Conservation (phyloP, 2,329 filamentous ascomycete genomes). For the Hymenoscyphus scutula region DNA sequence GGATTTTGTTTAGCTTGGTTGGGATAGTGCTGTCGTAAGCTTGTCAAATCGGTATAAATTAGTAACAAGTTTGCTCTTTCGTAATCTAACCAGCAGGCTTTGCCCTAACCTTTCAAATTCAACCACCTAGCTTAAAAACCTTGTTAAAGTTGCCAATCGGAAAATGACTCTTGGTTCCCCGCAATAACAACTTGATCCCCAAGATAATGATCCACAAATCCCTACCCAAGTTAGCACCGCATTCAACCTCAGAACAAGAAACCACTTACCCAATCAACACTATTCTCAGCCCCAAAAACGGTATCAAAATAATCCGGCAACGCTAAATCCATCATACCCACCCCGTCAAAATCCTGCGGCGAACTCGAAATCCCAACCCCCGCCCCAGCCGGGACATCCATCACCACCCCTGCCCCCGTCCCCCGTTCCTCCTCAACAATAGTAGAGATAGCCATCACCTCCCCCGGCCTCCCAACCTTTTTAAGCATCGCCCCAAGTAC, state of each 20-base stretch:
- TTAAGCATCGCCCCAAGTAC: constrained; percentile 17
- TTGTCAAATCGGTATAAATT: too few relatives aligned
- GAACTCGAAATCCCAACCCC: neutral
- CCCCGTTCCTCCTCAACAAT: neutral
- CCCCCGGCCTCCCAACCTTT: constrained; percentile 10
- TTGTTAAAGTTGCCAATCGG: neutral
- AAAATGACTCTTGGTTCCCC: neutral
- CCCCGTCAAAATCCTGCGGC: neutral
- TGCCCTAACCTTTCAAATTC: neutral
- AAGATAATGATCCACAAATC: constrained; percentile 12
- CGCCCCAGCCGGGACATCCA: neutral
- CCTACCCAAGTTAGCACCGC: neutral
- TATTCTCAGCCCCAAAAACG: constrained; percentile 8
- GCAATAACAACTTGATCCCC: neutral
- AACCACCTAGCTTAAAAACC: too few relatives aligned
- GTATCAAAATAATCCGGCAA: constrained; percentile 7
- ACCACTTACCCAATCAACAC: constrained; percentile 14
- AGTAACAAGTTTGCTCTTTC: too few relatives aligned
- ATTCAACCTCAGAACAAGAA: neutral
- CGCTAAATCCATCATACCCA: neutral
- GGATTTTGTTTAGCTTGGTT: too few relatives aligned
- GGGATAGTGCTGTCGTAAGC: too few relatives aligned
- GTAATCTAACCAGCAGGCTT: too few relatives aligned
- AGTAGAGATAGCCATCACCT: neutral
- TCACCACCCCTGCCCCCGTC: too few relatives aligned